phyloP scores from a whole-genome alignment of 75 land plant genomes.

The Pseudotsuga menziesii region DNA sequence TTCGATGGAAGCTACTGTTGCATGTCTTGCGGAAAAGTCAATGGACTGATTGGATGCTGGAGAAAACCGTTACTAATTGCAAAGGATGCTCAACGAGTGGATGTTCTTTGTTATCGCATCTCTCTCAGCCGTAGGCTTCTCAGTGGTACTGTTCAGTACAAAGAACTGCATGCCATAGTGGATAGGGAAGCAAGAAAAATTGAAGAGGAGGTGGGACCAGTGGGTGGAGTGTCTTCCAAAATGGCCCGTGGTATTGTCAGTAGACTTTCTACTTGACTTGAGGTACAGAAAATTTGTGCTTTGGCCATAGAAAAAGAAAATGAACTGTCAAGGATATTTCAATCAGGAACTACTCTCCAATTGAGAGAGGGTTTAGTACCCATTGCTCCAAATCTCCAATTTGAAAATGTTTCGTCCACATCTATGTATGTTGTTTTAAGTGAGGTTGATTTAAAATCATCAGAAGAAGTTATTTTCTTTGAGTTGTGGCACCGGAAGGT shows the following conservation, averaged over 20 bases:
- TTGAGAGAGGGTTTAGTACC: conserved; percentile 5
- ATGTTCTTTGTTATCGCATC: conserved; percentile 59
- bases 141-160: conserved; percentile 37
- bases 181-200: conserved; percentile 49
- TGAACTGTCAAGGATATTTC: conserved; percentile 10
- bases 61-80: conserved; percentile 69
- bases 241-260: conserved; percentile 75
- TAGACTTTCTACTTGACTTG: conserved; percentile 58
- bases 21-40: conserved; percentile 64
- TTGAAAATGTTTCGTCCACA: conserved; percentile 39
- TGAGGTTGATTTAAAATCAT: conserved; percentile 10
- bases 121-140: conserved; percentile 59
- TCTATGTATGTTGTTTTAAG: conserved; percentile 35
- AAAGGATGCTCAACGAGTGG: conserved; percentile 78
- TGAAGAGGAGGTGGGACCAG: conserved; percentile 68
- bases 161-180: conserved; percentile 45
- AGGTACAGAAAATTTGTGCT: conserved; percentile 62
- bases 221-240: conserved; percentile 33
- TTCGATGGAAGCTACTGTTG: conserved; percentile 54
- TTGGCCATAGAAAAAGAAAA: conserved; percentile 46
- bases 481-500: conserved; percentile 60
- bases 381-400: conserved; percentile 6
- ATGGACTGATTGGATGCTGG: conserved; percentile 78
- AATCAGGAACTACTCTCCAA: conserved; percentile 1
- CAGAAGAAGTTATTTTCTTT: conserved; percentile 23